phyloP scores from a whole-genome alignment of 2,329 filamentous ascomycete genomes.

The Colletotrichum orchidophilum region DNA sequence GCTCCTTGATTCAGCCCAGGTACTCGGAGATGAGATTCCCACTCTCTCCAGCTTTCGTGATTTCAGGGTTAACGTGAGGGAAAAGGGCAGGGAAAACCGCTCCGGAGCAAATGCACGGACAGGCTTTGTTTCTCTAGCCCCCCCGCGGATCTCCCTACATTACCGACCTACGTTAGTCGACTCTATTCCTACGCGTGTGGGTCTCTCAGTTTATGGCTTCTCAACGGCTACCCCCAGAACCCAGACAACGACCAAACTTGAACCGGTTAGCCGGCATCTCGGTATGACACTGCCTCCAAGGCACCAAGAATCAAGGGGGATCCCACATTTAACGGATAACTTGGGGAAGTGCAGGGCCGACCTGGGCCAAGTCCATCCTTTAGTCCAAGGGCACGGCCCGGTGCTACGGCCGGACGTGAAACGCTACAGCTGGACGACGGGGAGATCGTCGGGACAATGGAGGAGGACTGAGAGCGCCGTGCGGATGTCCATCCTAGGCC shows the following conservation, averaged over 20 bases:
- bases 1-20: not conserved
- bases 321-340: not conserved
- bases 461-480: slow-evolving; percentile 20
- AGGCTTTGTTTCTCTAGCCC: slow-evolving; percentile 14
- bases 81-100: not conserved
- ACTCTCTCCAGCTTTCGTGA: not conserved
- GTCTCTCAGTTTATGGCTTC: not conserved
- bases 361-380: not conserved
- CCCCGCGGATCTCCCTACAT: not conserved
- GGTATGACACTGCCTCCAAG: slow-evolving; percentile 6
- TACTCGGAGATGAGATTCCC: not conserved
- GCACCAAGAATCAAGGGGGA: not conserved
- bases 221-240: slow-evolving; percentile 8
- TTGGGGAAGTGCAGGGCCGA: slow-evolving; percentile 14
- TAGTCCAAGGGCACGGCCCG: slow-evolving; percentile 21
- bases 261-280: slow-evolving; percentile 21
- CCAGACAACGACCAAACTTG: not conserved
- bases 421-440: slow-evolving; percentile 23
- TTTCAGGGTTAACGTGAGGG: not conserved
- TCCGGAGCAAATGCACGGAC: not conserved
- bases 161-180: not conserved
- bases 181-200: not conserved
- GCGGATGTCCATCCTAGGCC: not conserved
- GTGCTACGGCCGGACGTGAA: slow-evolving; percentile 25
- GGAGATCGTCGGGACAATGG: slow-evolving; percentile 22